phyloP scores from a whole-genome alignment of 192 early-diverging fungal species.

The Lobosporangium transversale region DNA sequence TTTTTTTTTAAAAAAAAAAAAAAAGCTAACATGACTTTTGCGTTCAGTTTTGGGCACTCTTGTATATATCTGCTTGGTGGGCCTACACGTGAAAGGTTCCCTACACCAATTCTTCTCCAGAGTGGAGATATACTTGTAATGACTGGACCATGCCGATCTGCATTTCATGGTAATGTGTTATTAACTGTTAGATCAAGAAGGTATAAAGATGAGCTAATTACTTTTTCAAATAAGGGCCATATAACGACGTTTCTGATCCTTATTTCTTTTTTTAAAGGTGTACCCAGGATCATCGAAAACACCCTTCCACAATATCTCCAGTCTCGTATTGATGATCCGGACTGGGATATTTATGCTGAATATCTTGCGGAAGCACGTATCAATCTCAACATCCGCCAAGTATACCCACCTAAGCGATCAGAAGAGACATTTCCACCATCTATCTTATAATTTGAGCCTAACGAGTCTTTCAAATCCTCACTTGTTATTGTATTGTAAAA shows the following conservation, averaged over 20 bases:
- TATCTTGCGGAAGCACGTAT: conserved; percentile 80
- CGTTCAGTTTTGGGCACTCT: conserved; percentile 70
- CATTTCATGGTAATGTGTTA: conserved; percentile 79
- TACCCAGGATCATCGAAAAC: conserved; percentile 80
- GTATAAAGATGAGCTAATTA: not conserved
- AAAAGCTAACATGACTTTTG: too few relatives aligned
- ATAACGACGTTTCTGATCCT: not conserved
- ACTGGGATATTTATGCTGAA: conserved; percentile 73
- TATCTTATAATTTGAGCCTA: too few relatives aligned
- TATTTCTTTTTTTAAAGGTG: conserved; percentile 53
- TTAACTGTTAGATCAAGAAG: not conserved
- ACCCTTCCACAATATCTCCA: conserved; percentile 76
- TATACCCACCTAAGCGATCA: conserved; percentile 54
- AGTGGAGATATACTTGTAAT: conserved; percentile 92
- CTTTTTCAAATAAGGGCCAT: not conserved
- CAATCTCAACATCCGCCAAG: conserved; percentile 94
- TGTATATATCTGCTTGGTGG: conserved; percentile 89
- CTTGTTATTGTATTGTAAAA: too few relatives aligned
- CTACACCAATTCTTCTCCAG: conserved; percentile 76
- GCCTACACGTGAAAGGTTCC: conserved; percentile 69
- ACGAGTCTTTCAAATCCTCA: too few relatives aligned
- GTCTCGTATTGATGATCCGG: conserved; percentile 55
- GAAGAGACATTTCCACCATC: too few relatives aligned
- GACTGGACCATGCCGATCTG: conserved; percentile 78
- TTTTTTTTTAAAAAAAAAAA: conserved; percentile 24